A percentile compares a stretch with the other conserved stretches of the same genome.
phyloP scores from a whole-genome alignment of 2,329 filamentous ascomycete species.

The Colletotrichum melonis region DNA sequence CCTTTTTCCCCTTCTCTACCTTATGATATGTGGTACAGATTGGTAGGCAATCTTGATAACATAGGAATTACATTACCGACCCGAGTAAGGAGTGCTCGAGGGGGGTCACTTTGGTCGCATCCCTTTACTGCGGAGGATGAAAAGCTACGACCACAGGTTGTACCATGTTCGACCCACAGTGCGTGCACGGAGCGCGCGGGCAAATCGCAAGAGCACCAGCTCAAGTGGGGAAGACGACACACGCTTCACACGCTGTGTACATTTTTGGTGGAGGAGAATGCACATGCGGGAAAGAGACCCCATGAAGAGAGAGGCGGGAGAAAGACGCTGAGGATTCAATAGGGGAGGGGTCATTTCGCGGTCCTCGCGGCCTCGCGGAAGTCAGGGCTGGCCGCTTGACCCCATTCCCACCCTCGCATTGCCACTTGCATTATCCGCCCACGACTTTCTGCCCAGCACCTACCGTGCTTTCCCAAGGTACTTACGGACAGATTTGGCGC shows the following conservation, averaged over 20 bases:
- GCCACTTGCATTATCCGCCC: neutral
- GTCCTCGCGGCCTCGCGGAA: slow-evolving; percentile 5
- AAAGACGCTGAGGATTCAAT: neutral
- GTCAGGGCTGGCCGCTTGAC: slow-evolving; percentile 9
- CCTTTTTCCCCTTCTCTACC: neutral
- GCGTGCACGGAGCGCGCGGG: slow-evolving; percentile 30
- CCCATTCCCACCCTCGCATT: neutral
- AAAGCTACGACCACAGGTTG: neutral
- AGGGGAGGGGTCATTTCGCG: neutral
- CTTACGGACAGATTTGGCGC: neutral
- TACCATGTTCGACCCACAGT: slow-evolving; percentile 15
- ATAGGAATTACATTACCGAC: slow-evolving; percentile 15
- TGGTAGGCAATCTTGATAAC: slow-evolving; percentile 17
- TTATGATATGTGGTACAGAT: neutral
- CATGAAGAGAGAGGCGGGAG: neutral
- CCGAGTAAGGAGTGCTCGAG: neutral
- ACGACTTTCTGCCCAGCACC: neutral
- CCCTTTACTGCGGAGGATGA: neutral
- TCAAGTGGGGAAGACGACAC: slow-evolving; percentile 17
- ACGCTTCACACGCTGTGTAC: slow-evolving; percentile 18
- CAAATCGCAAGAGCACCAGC: slow-evolving; percentile 1
- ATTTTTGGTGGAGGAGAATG: slow-evolving; percentile 7
- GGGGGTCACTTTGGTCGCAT: neutral
- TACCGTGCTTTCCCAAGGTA: neutral
- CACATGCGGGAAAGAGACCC: neutral